Percentiles rank a stretch among this genome's conserved stretches.
These are phyloP conservation scores for Fusarium neocosmosporiellum DNA, from an alignment of 2,329 filamentous ascomycete species.

Conservation along the genomic window DNA sequence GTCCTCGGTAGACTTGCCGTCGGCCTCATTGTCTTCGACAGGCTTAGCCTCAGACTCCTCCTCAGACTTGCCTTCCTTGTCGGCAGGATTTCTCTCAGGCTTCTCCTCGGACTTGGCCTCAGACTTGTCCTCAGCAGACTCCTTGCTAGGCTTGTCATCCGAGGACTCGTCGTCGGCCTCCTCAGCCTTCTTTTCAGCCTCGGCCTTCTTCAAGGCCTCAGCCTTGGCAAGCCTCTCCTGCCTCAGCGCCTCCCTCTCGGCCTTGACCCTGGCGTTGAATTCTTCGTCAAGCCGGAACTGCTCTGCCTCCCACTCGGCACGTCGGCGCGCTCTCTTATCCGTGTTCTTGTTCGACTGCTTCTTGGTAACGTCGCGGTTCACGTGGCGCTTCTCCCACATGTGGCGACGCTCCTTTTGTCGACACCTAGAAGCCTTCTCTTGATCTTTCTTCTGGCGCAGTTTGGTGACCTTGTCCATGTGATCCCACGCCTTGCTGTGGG, in stretches of 20 bases:
- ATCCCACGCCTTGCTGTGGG: conserved; percentile 67
- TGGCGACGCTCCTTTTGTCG: conserved; percentile 58
- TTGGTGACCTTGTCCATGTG: conserved; percentile 63
- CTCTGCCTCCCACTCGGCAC: conserved; percentile 42
- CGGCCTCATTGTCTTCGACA: conserved; percentile 14
- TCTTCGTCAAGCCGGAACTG: conserved; percentile 43
- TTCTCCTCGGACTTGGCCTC: conserved; percentile 1
- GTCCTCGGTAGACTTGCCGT: conserved; percentile 7
- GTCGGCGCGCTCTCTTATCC: conserved; percentile 49
- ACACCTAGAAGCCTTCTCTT: conserved; percentile 61
- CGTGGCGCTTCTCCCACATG: conserved; percentile 62
- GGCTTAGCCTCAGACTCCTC: conserved; percentile 16
- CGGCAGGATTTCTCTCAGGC: conserved; percentile 14
- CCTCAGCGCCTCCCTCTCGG: conserved; percentile 27
- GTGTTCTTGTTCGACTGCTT: conserved; percentile 54
- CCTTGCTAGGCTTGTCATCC: conserved; percentile 24
- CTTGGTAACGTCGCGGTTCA: conserved; percentile 55
- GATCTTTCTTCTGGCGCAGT: conserved; percentile 61
- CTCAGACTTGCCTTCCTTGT: conserved; percentile 5
- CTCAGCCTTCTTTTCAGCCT: conserved; percentile 24
- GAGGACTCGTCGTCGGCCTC: conserved; percentile 40
- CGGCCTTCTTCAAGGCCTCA: conserved; percentile 31
- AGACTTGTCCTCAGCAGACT: neutral
- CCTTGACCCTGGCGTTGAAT: conserved; percentile 43
- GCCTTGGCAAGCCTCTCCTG: conserved; percentile 31